Evolutionary conservation across 192 early-diverging fungal species (phyloP), one percentile per base, ranked within the genome.

Genomic region (Mortierella claussenii): DNA sequence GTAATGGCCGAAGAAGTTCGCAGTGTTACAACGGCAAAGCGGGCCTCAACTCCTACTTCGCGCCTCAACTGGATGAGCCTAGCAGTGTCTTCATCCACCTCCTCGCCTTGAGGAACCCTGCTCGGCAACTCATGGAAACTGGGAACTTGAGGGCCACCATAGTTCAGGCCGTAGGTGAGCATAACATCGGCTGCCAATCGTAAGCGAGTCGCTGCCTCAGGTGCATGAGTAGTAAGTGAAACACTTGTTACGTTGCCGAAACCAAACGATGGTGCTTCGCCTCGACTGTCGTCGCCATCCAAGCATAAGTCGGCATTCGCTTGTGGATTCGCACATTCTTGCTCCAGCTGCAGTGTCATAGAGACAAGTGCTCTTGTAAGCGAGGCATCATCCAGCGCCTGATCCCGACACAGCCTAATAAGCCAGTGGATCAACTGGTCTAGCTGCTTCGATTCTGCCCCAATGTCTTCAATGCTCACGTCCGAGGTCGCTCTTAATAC

Each of bases 21-120:
- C 26, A 68, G 24, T 26, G 84, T 88, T n/a, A 86, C 71, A 11
- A 86, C 68, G 11, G 64, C 34, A 68, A 73, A 86, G 2, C 54
- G 53, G 28, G 76, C 10, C 1, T 62, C 47, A 3, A 56, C 21
- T 15, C 54, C 53, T 31, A 65, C 66, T 20, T 59, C 57, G 42
- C n/a, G 48, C 37, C 46, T 75, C 40, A 48, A 36, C 31, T 13
- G 63, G n/a, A 33, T 26, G 15, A 40, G 11, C 15, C 34, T 26
- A n/a, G 17, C 24, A 26, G 31, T 69, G 40, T 45, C 80, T 5
- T 46, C 82, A 36, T 51, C 82, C 54, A 46, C 31, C 15, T 46
- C 73, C 56, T 55, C 60, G 34, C 82, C 79, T 24, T 68, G 64
- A 1, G 70, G 50, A 11, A 88, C 62, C 4, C 67, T 54, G 36